Evolutionary conservation across 2,329 filamentous ascomycete species (phyloP).

Genomic region (Chaetomiaceae sp.): DNA sequence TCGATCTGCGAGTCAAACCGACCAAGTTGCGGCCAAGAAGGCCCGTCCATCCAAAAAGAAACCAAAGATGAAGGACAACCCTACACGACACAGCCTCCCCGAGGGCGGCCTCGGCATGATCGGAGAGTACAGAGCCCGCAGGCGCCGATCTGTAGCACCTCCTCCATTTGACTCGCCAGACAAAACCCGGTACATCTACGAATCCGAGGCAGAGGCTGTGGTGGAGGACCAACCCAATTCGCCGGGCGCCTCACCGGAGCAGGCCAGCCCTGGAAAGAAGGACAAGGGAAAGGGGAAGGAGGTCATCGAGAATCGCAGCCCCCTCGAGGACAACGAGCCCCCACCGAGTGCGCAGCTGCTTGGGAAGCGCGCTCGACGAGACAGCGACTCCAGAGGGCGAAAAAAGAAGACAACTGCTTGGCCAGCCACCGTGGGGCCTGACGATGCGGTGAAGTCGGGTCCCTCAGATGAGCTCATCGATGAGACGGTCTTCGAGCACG

Average conservation of each 20-base stretch:
- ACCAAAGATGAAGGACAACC: background rate
- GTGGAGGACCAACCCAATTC: background rate
- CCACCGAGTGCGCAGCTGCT: conserved; percentile 5
- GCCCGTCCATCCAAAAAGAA: background rate
- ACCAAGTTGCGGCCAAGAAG: background rate
- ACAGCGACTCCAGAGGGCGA: conserved; percentile 2
- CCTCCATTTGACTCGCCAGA: background rate
- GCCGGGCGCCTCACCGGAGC: background rate
- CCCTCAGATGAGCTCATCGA: background rate
- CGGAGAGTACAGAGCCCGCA: background rate
- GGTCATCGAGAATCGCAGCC: background rate
- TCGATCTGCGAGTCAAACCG: conserved; percentile 1
- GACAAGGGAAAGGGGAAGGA: conserved; percentile 1
- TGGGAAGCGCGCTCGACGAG: background rate
- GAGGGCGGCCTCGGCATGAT: no score
- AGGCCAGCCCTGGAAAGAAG: background rate
- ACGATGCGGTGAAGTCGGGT: background rate
- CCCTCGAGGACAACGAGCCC: background rate
- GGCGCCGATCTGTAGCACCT: background rate
- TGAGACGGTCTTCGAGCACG: background rate
- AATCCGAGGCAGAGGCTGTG: background rate
- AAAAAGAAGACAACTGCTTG: background rate
- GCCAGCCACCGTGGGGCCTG: background rate
- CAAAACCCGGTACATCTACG: background rate
- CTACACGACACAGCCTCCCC: no score